Evolutionary conservation across 2,329 filamentous ascomycete genomes (phyloP), one percentile per base, ranked within the genome.

Genomic region (Ophiostoma ips): DNA sequence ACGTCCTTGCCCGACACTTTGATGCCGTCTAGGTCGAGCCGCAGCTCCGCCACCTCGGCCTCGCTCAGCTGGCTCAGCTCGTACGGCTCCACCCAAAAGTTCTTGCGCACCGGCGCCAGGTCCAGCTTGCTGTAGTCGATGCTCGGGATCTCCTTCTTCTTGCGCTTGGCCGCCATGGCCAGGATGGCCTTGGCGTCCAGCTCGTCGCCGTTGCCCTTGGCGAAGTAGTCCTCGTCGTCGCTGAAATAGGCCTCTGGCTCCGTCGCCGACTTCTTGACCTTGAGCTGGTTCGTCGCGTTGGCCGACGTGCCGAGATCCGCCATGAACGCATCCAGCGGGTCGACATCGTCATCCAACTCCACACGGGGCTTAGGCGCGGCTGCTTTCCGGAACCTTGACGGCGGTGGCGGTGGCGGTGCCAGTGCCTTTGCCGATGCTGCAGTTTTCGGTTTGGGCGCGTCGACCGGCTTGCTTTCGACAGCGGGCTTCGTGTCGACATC

Each of bases 321-420:
- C 92, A 98, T 98, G 69, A 94, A 98, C n/a, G 88, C 90, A 68
- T 98, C 92, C 35, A 98, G 71, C 8, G 92, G 87, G 63, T 98
- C 92, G 34, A 92, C 68, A 31, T 86, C 79, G 43, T 88, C 86
- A 50, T 87, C 81, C 50, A 79, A 73, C 31, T 67, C 66, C 49
- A 53, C 43, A 30, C 86, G 79, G 41, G 87, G 33, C 9, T 48
- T 36, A 6, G 31, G 44, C 2, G 44, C 84, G 49, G 87, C 79
- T 7, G 31, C 15, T n/a, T 21, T 24, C 15, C 40, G 40, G 9
- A 43, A 31, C 16, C 24, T 9, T 5, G 40, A 30, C 3, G 40
- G 40, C 15, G n/a, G 40, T 15, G 21, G 49, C 3, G 35, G 9
- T 18, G 44, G 2, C 6, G 38, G 28, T 34, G 19, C 38, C n/a